A percentile compares a stretch with the other conserved stretches of the same genome.
phyloP scores from a whole-genome alignment of 176 grass and related monocot species.

The Chrysopogon serrulatus region DNA sequence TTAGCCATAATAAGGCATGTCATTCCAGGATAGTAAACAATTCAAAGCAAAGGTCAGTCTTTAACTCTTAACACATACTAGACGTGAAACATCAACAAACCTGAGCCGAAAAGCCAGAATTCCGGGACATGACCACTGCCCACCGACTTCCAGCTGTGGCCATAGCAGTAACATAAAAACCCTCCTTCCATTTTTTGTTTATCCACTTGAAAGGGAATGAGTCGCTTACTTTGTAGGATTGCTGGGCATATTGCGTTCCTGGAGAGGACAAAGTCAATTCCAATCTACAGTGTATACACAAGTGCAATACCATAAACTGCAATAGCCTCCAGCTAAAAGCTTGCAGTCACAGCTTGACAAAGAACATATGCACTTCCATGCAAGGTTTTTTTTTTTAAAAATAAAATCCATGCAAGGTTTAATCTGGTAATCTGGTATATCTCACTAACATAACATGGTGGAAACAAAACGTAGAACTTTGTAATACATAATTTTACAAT shows the following conservation, averaged over 20 bases:
- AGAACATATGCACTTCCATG: neutral
- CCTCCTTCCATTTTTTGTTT: conserved; percentile 98
- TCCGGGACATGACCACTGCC: conserved; percentile 89
- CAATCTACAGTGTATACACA: conserved; percentile 6
- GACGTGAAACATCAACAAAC: conserved; percentile 10
- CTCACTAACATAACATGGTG: neutral
- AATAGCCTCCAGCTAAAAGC: neutral
- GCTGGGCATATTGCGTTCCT: conserved; percentile 90
- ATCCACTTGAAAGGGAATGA: conserved; percentile 98
- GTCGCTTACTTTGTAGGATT: conserved; percentile 94
- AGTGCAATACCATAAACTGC: conserved; percentile 13
- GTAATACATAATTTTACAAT: neutral
- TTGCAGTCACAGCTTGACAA: neutral
- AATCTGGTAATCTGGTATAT: neutral
- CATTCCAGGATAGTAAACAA: neutral
- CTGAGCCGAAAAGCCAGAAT: conserved; percentile 87
- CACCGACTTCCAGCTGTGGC: conserved; percentile 80
- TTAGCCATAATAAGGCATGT: neutral
- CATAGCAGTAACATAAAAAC: conserved; percentile 88
- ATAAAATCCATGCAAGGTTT: neutral
- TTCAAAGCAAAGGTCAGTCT: neutral
- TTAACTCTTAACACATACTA: neutral
- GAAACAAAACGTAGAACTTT: neutral
- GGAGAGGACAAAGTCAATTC: conserved; percentile 32
- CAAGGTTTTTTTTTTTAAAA: no score